Evolutionary conservation across 2,329 filamentous ascomycete genomes (phyloP), one percentile per base, ranked within the genome.

Genomic region (Ophiocordyceps sinensis): DNA sequence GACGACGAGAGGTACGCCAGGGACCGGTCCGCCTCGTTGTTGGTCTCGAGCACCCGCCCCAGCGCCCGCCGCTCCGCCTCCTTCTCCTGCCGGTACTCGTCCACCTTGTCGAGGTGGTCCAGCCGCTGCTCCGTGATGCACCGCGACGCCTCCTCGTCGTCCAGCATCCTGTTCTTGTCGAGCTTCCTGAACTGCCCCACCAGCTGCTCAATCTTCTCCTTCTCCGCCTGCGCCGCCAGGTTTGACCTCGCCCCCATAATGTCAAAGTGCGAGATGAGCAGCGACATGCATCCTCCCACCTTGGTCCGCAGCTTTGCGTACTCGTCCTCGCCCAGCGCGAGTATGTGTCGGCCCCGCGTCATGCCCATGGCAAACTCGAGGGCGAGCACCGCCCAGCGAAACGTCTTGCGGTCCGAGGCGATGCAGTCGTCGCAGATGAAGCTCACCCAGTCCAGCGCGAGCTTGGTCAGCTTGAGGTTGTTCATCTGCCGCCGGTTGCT

Each of bases 391-490:
- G 91, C 87, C 91, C 91, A 98, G 49, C 88, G 82, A 65, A 98
- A 98, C 0, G 91, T 95, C 63, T 89, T 93, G 50, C 89, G 77
- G 60, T 98, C 91, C 4, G 86, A 86, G 10, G 91, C 85, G 50
- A 93, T 75, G 60, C 91, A 98, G 59, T 98, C 91, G 54, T 96
- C 89, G 55, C 88, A 94, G 49, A 98, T 91, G 60, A 98, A 98
- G 55, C 85, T 88, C 14, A 98, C 84, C 91, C 91, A 98, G 58
- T 98, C 89, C 11, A 98, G 69, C 4, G 88, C 87, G 41, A 98
- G 71, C 55, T 94, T 85, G 12, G 89, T 94, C 42, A 98, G 73
- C 59, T 94, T 94, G 50, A 94, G 73, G 59, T 94, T 95, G 64
- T 96, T 96, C 85, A 96, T 93, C 50, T 93, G 85, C 39, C 89